These are phyloP conservation scores for Neoboletus magnificus DNA, from an alignment of 768 basidiomycete genomes.

Conservation along the genomic window DNA sequence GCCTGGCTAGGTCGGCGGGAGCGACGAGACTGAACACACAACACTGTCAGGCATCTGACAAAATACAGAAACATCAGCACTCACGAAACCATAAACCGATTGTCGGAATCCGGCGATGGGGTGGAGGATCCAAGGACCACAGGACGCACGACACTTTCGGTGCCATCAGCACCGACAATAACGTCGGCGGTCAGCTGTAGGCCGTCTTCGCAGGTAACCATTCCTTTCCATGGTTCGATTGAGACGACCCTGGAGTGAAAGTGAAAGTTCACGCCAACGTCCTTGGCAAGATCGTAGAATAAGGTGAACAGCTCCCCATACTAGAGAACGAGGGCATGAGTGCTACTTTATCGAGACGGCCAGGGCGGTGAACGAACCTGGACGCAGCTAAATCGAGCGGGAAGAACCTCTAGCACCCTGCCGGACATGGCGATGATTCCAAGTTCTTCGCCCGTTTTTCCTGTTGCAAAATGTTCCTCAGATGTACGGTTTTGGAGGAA, in stretches of 20 bases:
- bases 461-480: slow-evolving; percentile 20
- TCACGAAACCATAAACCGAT: slow-evolving; percentile 15
- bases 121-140: slow-evolving; percentile 28
- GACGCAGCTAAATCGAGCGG: slow-evolving; percentile 45
- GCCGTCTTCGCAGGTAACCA: slow-evolving; percentile 37
- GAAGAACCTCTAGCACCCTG: slow-evolving; percentile 41
- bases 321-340: slow-evolving; percentile 27
- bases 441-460: slow-evolving; percentile 40
- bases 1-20: slow-evolving; percentile 14
- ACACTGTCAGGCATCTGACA: neutral
- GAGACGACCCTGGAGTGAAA: slow-evolving; percentile 39
- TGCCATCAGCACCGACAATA: slow-evolving; percentile 61
- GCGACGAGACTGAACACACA: slow-evolving; percentile 8
- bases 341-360: neutral
- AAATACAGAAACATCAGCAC: neutral
- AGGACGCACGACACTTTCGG: slow-evolving; percentile 39
- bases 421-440: slow-evolving; percentile 44
- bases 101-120: slow-evolving; percentile 11
- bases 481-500: too few relatives aligned
- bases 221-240: slow-evolving; percentile 30
- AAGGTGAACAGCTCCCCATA: slow-evolving; percentile 50
- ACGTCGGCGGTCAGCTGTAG: slow-evolving; percentile 46
- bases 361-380: slow-evolving; percentile 34
- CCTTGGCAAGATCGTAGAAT: slow-evolving; percentile 44
- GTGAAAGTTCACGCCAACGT: slow-evolving; percentile 45